Evolutionary conservation across 1,139 yeast genomes (phyloP), one percentile per base, ranked within the genome.

Genomic region (Candida sp.): DNA sequence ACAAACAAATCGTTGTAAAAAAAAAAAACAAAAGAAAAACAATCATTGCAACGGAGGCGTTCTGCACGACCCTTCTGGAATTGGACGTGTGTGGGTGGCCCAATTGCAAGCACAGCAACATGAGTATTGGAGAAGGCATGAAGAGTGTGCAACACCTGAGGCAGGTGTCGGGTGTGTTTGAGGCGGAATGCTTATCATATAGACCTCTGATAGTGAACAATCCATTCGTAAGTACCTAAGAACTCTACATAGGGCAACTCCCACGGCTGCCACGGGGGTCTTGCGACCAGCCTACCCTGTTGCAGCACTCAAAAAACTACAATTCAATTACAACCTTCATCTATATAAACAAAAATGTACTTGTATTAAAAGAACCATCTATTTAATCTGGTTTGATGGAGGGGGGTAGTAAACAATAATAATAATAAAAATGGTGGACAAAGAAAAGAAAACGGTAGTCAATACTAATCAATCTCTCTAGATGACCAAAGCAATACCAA

Each of bases 401-500:
- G 31, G 31, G 31, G 31, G 31, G 31, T 28, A 28, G 31, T 28
- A 28, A 28, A 28, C 9, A 28, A 8, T 17, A 17, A 17, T 17
- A 28, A 28, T 28, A 28, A 28, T 2, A 28, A 17, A 17, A 17
- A 17, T 17, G 17, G 17, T 17, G 17, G 17, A 17, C 17, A 17
- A 11, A 12, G 37, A 33, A 33, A n/a, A 33, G 4, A 7, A 11
- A 33, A 33, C 37, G 37, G 37, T 4, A 33, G 17, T n/a, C 7
- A 33, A 32, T 3, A 33, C 17, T 11, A 33, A 33, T 33, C 22
- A 33, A 11, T n/a, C 17, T 12, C 17, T 30, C 26, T 41, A 62
- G 57, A 53, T 51, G 50, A 59, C 50, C 59, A 71, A 69, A 54
- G 70, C 68, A 49, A 66, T 55, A 58, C 73, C 76, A 42, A 69